Base-by-base conservation (phyloP, 345 rosid genomes). In the Geranium rotundifolium region DNA sequence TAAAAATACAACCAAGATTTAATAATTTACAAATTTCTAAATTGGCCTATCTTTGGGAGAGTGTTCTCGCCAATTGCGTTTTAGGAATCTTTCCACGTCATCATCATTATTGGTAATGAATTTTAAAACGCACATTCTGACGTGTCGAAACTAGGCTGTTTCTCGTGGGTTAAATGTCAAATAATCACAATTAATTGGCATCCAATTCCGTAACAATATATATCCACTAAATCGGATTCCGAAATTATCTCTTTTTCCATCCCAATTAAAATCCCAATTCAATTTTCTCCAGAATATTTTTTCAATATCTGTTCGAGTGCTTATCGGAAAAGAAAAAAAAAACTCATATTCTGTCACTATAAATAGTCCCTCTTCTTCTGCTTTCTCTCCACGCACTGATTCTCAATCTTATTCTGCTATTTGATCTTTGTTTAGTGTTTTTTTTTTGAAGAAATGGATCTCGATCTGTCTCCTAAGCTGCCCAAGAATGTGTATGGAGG, bases 401-500 rank as follows among this genome's bases (percentile, higher is more conserved):
- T 54, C 17, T 54, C 17, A 39, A 6, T 49, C 31, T 50, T 31
- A 3, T 2, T 31, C 50, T 41, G 50, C 50, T 41, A 41, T 41
- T 9, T 41, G 7, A 3, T 17, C 20, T 7, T 16, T 31, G n/a
- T 15, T 19, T 0, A 5, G 5, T 41, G 1, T 37, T 19, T 20
- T 10, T 34, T 23, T 30, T 17, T 12, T 15, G 57, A 19, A 54
- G 68, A 60, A 19, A 90, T 90, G 91, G 97, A 88, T 10, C 65
- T 93, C 66, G 96, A 89, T 82, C 84, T 93, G 18, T 71, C 97
- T 41, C 96, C 96, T 0, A 87, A 65, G 69, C 58, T 89, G 63
- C 69, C 95, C 0, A 89, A 82, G 90, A 81, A 80, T 27, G 82
- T 79, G 56, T 73, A 75, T 34, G 91, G 95, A 34, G 84, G 83